These are phyloP conservation scores for Phlebopus sp. DNA, from an alignment of 1,284 basidiomycete species.

Conservation along the genomic window DNA sequence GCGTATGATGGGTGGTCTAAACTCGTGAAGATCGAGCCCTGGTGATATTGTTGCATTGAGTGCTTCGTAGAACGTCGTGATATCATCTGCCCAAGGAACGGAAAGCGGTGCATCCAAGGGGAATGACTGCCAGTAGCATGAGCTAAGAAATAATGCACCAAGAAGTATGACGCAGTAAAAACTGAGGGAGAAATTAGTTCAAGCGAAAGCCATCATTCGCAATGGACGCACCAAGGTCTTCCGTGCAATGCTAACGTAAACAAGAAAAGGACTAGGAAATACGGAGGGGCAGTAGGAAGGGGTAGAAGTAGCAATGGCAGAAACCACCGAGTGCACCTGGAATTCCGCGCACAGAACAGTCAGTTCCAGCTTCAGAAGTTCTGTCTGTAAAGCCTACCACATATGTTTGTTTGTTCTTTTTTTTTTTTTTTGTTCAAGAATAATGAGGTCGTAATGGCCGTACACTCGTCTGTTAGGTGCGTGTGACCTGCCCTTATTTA, in stretches of 20 bases:
- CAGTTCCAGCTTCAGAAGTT: conserved; percentile 2
- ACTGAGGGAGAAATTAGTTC: conserved; percentile 36
- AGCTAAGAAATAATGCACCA: conserved; percentile 73
- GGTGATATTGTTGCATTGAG: conserved; percentile 41
- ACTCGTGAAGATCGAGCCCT: conserved; percentile 32
- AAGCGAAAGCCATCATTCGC: neutral
- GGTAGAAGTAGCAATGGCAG: conserved; percentile 72
- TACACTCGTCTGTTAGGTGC: too few species aligned
- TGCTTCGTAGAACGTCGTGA: conserved; percentile 67
- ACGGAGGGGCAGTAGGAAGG: conserved; percentile 74
- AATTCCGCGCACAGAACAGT: neutral
- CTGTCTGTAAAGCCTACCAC: conserved; percentile 31
- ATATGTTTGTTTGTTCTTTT: conserved; percentile 14
- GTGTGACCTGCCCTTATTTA: too few species aligned
- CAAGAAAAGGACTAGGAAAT: conserved; percentile 69
- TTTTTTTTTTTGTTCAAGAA: too few species aligned
- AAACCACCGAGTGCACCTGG: conserved; percentile 81
- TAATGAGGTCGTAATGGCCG: too few species aligned
- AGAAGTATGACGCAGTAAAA: conserved; percentile 82
- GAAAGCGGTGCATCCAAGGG: conserved; percentile 59
- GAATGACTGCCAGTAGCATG: conserved; percentile 82
- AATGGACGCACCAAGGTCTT: conserved; percentile 64
- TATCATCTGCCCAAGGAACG: conserved; percentile 60
- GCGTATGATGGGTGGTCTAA: conserved; percentile 44
- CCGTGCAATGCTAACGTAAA: conserved; percentile 74